phyloP scores from a whole-genome alignment of 345 rosid genomes.

The Gossypium bickii region DNA sequence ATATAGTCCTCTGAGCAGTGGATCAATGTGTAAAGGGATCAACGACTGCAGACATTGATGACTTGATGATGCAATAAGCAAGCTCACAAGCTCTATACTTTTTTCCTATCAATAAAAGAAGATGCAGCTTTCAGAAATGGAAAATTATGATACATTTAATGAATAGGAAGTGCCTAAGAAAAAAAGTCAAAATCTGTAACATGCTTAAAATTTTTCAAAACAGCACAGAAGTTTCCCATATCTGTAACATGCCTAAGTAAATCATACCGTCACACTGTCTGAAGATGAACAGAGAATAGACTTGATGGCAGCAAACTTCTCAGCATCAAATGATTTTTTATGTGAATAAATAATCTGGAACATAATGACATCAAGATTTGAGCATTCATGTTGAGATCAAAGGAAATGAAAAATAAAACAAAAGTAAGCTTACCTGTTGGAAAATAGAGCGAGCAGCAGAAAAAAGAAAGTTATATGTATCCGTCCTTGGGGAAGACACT shows the following conservation, averaged over 20 bases:
- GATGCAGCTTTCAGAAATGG: neutral
- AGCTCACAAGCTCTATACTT: slow-evolving; percentile 38
- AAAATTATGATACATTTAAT: neutral
- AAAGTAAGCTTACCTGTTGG: slow-evolving; percentile 51
- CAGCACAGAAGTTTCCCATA: no score
- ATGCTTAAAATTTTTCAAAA: no score
- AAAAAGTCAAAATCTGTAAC: neutral
- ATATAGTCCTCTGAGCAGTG: slow-evolving; percentile 59
- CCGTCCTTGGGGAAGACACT: slow-evolving; percentile 32
- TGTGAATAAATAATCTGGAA: slow-evolving; percentile 71
- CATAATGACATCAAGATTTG: slow-evolving; percentile 17
- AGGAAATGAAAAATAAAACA: neutral
- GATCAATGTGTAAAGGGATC: slow-evolving; percentile 39
- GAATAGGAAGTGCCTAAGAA: neutral
- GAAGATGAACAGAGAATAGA: slow-evolving; percentile 42
- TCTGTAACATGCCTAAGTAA: neutral
- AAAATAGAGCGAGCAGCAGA: slow-evolving; percentile 55
- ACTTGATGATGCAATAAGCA: slow-evolving; percentile 52
- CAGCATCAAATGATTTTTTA: slow-evolving; percentile 55
- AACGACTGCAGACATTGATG: slow-evolving; percentile 52
- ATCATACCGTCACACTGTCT: slow-evolving; percentile 40
- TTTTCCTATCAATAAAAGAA: slow-evolving; percentile 38
- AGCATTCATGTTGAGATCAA: neutral
- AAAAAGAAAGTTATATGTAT: slow-evolving; percentile 40
- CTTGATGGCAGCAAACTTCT: slow-evolving; percentile 48